Evolutionary conservation across 768 basidiomycete genomes (phyloP).

Genomic region (Mrakia hoshinonis): DNA sequence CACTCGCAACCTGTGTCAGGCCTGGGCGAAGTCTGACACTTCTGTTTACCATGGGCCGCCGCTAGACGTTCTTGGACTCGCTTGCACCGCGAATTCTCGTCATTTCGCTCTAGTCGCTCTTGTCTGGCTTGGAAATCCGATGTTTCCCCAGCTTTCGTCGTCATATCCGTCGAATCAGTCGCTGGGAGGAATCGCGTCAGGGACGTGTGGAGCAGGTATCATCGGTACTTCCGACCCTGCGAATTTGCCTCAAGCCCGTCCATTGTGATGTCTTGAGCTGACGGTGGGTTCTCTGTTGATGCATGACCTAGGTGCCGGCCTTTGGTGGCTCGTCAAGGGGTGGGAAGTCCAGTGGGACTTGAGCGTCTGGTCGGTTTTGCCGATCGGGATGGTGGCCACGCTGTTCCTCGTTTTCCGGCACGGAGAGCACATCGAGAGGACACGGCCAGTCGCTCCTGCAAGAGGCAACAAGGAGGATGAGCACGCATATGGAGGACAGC

Average conservation of each 20-base stretch:
- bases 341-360: slow-evolving; percentile 77
- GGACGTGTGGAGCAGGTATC: slow-evolving; percentile 89
- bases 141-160: slow-evolving; percentile 78
- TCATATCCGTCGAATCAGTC: slow-evolving; percentile 39
- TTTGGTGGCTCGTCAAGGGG: slow-evolving; percentile 89
- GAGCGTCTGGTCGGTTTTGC: slow-evolving; percentile 47
- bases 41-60: no score
- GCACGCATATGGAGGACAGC: slow-evolving; percentile 42
- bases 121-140: slow-evolving; percentile 90
- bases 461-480: neutral
- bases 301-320: slow-evolving; percentile 73
- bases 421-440: neutral
- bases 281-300: no score
- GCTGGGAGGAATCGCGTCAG: slow-evolving; percentile 87
- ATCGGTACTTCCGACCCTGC: slow-evolving; percentile 40
- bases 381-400: slow-evolving; percentile 14
- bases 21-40: slow-evolving; percentile 52
- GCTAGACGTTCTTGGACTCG: slow-evolving; percentile 59
- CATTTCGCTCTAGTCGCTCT: slow-evolving; percentile 73
- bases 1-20: no score
- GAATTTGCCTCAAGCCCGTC: neutral
- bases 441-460: neutral
- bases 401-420: neutral
- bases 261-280: no score
- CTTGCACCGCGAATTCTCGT: slow-evolving; percentile 66